Evolutionary conservation across 1,139 yeast genomes (phyloP), one percentile per base, ranked within the genome.

Genomic region (Candida sanyaensis): DNA sequence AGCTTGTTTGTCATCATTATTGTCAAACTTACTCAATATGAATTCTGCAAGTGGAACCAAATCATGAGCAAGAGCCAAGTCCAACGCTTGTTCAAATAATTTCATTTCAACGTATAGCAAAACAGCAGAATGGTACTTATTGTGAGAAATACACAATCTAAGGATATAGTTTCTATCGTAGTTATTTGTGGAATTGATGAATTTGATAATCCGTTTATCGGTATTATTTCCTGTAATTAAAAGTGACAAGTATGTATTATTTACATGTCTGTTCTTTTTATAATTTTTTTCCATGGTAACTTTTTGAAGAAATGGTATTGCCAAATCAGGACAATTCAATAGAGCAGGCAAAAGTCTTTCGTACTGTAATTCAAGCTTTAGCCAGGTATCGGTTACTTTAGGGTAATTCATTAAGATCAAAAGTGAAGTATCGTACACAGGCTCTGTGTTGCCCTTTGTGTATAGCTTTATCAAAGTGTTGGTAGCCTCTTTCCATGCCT

Each of bases 51-150:
- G 72, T 21, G 84, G 86, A 6, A 85, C 68, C 58, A 87, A 71
- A 42, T 81, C 80, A 53, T 84, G 70, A 4, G 79, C 74, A 38
- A 93, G 69, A 0, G 97, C 95, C 50, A 92, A 63, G 44, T 77
- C 75, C 37, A 92, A 82, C 0, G 98, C 98, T 50, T 88, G 93
- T 51, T 89, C 96, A 60, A 77, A 88, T 43, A 87, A 73, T 5
- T 77, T 81, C 70, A 89, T 69, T 48, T 73, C 78, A 48, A 81
- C 74, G 56, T 88, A 82, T 31, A 93, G 78, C 50, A 81, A 78
- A 5, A 90, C 83, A 0, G 96, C 90, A 1, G 92, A 80, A 51
- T 81, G 81, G 42, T 77, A 73, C 50, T 81, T 82, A 12, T 77
- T 65, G 58, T 81, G 77, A 44, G 78, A 78, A 45, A 87, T 75